A percentile compares a stretch with the other conserved stretches of the same genome.
These are phyloP conservation scores for Naganishia liquefaciens DNA, from an alignment of 1,284 basidiomycete genomes.

Conservation along the genomic window DNA sequence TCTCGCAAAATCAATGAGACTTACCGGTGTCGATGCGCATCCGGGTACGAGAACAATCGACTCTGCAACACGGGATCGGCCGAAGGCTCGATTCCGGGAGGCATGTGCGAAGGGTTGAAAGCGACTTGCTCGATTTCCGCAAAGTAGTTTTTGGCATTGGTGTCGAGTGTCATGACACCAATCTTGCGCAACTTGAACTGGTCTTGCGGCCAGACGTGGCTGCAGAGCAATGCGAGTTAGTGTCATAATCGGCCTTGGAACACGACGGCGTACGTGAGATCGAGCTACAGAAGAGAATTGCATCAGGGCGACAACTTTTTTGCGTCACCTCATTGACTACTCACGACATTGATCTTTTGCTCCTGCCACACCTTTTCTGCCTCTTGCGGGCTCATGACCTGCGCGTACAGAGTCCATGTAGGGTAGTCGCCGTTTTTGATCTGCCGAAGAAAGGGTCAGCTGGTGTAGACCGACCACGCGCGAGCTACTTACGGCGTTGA, in stretches of 20 bases:
- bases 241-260: background rate
- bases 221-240: slow-evolving; percentile 76
- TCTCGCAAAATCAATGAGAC: background rate
- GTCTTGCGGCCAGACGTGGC: slow-evolving; percentile 82
- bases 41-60: slow-evolving; percentile 92
- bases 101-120: slow-evolving; percentile 69
- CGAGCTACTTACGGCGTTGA: slow-evolving; percentile 40
- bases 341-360: slow-evolving; percentile 47
- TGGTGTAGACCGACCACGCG: background rate
- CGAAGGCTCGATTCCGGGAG: slow-evolving; percentile 84
- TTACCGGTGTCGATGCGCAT: slow-evolving; percentile 77
- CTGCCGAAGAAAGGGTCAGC: slow-evolving; percentile 4
- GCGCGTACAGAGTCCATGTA: slow-evolving; percentile 62
- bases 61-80: slow-evolving; percentile 89
- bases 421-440: slow-evolving; percentile 78
- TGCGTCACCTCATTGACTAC: background rate
- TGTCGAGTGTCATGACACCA: slow-evolving; percentile 82
- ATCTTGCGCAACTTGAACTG: slow-evolving; percentile 83
- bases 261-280: background rate
- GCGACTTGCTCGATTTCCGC: slow-evolving; percentile 76
- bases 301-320: too few relatives aligned
- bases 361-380: slow-evolving; percentile 75
- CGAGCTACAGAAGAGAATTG: background rate
- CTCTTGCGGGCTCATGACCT: slow-evolving; percentile 86
- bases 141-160: slow-evolving; percentile 66